Base-by-base conservation (phyloP, 371 early-diverging fungal species). In the Haplosporangium sp. region DNA sequence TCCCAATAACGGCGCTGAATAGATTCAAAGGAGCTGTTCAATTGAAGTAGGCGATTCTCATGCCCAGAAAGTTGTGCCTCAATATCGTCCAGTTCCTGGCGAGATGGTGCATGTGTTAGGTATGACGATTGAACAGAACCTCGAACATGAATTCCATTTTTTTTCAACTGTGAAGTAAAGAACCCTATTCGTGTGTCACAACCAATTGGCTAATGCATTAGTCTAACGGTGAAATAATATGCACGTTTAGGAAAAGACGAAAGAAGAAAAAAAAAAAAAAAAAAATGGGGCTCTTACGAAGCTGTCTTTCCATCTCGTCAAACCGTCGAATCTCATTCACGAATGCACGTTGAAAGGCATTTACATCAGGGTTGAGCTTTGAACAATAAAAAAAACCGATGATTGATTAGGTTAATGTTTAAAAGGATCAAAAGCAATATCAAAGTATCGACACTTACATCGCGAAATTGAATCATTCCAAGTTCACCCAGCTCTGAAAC, bases 331-430 rank as follows among this genome's bases (percentile, higher is more conserved):
- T 96, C 81, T 97, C 96, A 65, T 86, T 87, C 42, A 96, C 97
- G 85, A 96, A 98, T n/a, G 96, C 90, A 47, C 99, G 92, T 86
- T 98, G 98, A 79, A 99, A 99, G 37, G 98, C 96, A 84, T 95
- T 98, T 38, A 95, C 94, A 53, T 94, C 93, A 52, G 95, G 91
- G 85, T 99, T 98, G 63, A 98, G 87, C 95, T 94, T 73, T 34
- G 20, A 27, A 1, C 27, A 27, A 1, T 27, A 27, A 17, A n/a
- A n/a, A 0, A 17, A n/a, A n/a, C 1, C 2, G 5, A 5, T 27
- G 27, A 3, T 13, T 27, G 55, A 34, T 55, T 13, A 55, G 20
- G 11, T 55, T 5, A 19, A 55, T 2, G 9, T 50, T 50, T 11
- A 27, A 27, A 27, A 27, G 27, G 27, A 27, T 27, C 27, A 27